Percentiles rank a stretch among this genome's conserved stretches.
Conservation (phyloP, 768 basidiomycete species). For the Boletus rufocinnamomeus region DNA sequence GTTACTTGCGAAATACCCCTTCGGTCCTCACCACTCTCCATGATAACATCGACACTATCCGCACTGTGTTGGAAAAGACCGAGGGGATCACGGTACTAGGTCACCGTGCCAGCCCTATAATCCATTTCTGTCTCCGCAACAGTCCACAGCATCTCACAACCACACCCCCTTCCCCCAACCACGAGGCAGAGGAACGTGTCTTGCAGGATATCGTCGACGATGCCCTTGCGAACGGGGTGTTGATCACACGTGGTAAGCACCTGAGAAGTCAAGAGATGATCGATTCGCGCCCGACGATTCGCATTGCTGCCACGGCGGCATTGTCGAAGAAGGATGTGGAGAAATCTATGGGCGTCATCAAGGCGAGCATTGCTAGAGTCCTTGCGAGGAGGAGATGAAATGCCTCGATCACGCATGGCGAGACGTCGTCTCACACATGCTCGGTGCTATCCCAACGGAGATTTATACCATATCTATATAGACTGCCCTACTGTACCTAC, state of each 20-base stretch:
- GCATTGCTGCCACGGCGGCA: slow-evolving; percentile 77
- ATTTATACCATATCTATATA: slow-evolving; percentile 38
- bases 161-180: slow-evolving; percentile 43
- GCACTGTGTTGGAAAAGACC: slow-evolving; percentile 77
- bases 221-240: slow-evolving; percentile 73
- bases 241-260: slow-evolving; percentile 83
- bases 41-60: slow-evolving; percentile 77
- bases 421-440: not conserved
- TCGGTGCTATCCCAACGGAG: slow-evolving; percentile 1
- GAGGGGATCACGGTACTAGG: slow-evolving; percentile 84
- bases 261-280: slow-evolving; percentile 80
- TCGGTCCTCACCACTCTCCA: slow-evolving; percentile 75
- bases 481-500: slow-evolving; percentile 22
- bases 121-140: slow-evolving; percentile 73
- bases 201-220: slow-evolving; percentile 95
- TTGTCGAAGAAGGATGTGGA: slow-evolving; percentile 89
- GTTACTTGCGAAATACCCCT: slow-evolving; percentile 73
- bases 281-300: slow-evolving; percentile 81
- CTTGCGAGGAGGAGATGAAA: slow-evolving; percentile 56
- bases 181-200: slow-evolving; percentile 70
- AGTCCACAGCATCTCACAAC: slow-evolving; percentile 24
- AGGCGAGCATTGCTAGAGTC: slow-evolving; percentile 73
- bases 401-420: too few species aligned
- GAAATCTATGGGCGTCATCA: slow-evolving; percentile 78
- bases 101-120: slow-evolving; percentile 82